Percentiles rank a stretch among this genome's conserved stretches.
Conservation (phyloP, 345 rosid species). For the Conringia planisiliqua region DNA sequence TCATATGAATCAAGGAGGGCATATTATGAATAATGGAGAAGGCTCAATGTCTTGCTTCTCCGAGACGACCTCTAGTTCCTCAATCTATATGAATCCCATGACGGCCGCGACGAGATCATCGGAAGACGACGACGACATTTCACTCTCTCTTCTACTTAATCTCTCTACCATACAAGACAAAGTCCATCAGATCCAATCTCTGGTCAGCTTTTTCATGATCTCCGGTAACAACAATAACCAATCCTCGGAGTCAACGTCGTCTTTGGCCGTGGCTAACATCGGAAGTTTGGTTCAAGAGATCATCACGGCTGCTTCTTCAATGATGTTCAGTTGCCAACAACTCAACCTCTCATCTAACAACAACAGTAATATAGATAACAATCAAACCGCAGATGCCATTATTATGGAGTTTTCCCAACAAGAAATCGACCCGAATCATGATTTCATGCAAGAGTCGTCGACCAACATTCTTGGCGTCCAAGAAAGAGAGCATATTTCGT, state of each 20-base stretch:
- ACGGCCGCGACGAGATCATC: slow-evolving; percentile 15
- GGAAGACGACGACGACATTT: slow-evolving; percentile 14
- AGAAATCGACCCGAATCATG: neutral
- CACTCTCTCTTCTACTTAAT: slow-evolving; percentile 49
- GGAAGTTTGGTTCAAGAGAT: slow-evolving; percentile 58
- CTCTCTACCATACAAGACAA: slow-evolving; percentile 62
- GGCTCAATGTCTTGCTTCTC: slow-evolving; percentile 23
- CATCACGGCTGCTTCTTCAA: slow-evolving; percentile 59
- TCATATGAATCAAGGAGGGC: slow-evolving; percentile 30
- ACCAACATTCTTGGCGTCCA: slow-evolving; percentile 3
- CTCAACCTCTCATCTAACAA: slow-evolving; percentile 31
- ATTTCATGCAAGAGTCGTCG: slow-evolving; percentile 13
- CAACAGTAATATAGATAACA: neutral
- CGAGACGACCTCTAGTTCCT: neutral
- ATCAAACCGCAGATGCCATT: slow-evolving; percentile 7
- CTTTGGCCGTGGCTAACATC: slow-evolving; percentile 46
- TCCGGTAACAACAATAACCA: slow-evolving; percentile 35
- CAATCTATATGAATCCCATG: slow-evolving; percentile 10
- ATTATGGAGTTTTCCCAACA: slow-evolving; percentile 24
- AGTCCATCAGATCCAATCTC: slow-evolving; percentile 57
- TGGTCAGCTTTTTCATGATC: slow-evolving; percentile 43
- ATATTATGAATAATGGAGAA: slow-evolving; percentile 28
- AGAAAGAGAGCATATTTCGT: slow-evolving; percentile 35
- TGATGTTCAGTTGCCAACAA: slow-evolving; percentile 66
- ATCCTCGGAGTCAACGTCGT: slow-evolving; percentile 43